Base-by-base conservation (phyloP, 2,329 filamentous ascomycete genomes). In the Xylaria arbuscula region DNA sequence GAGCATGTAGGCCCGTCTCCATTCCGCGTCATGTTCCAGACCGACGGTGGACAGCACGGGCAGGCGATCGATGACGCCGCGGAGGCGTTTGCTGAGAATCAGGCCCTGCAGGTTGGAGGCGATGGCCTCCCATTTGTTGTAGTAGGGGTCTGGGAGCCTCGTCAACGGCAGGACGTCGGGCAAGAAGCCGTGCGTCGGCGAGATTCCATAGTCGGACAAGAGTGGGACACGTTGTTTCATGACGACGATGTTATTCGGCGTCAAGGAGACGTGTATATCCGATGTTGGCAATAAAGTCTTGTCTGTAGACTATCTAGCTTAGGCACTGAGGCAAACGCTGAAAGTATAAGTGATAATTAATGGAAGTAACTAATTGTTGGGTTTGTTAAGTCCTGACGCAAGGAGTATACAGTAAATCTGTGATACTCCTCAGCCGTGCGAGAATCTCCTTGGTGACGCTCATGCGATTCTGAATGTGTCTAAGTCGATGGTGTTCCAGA, bases 121-220 rank as follows among this genome's bases (percentile, higher is more conserved):
- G 58, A 98, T 87, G 54, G 91, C 88, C 82, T 99, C 96, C 96
- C 96, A 99, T 78, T 93, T 93, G 80, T 92, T 90, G 81, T 98
- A 99, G 84, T 98, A 98, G 2, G 92, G 88, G 77, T 98, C 92
- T 10, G 94, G 92, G 15, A 99, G 89, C 64, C 88, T 84, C 70
- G 93, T 90, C 71, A 98, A 85, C 50, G 96, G 96, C 42, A 92
- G 83, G 72, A 93, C 89, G 70, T 92, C 85, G 1, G 96, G 94
- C 62, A 99, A 88, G 83, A 99, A 99, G 76, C 96, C 96, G 82
- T 93, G 89, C 66, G 89, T 85, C 69, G 88, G 83, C 72, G 92
- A 93, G 80, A 94, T 88, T 81, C 92, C 93, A 82, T 97, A 97
- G 80, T 97, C 91, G 79, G 88, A 86, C 66, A 93, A 86, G 55